Evolutionary conservation across 2,329 filamentous ascomycete genomes (phyloP).

Genomic region (Phyllosticta citribraziliensis): DNA sequence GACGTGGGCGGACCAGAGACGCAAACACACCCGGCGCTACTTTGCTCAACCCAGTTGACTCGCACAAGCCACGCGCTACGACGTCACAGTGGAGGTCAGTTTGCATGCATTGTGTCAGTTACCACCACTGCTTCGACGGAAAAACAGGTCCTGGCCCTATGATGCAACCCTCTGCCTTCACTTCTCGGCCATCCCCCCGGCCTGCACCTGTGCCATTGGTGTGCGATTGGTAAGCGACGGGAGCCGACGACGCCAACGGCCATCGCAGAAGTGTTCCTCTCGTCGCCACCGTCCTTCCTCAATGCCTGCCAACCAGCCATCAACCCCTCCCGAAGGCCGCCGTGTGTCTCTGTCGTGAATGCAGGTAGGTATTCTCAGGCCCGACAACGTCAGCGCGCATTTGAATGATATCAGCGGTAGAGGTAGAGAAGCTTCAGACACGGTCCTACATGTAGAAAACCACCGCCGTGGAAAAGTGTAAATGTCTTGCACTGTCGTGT

Average conservation of each 20-base stretch:
- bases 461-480: neutral
- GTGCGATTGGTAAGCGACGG: neutral
- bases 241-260: too few species aligned
- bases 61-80: neutral
- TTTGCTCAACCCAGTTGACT: too few species aligned
- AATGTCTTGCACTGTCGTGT: too few species aligned
- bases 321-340: too few species aligned
- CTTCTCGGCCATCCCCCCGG: too few species aligned
- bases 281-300: too few species aligned
- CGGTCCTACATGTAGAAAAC: neutral
- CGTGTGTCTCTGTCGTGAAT: too few species aligned
- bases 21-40: neutral
- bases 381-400: neutral
- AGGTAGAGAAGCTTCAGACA: neutral
- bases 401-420: neutral
- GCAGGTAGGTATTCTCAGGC: too few species aligned
- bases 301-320: too few species aligned
- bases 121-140: neutral
- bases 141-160: neutral
- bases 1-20: neutral
- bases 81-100: neutral
- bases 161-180: too few species aligned
- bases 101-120: neutral
- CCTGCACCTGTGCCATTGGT: too few species aligned
- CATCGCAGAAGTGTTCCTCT: too few species aligned